Base-by-base conservation (phyloP, 306 rosid species). In the Crotalaria pallida region DNA sequence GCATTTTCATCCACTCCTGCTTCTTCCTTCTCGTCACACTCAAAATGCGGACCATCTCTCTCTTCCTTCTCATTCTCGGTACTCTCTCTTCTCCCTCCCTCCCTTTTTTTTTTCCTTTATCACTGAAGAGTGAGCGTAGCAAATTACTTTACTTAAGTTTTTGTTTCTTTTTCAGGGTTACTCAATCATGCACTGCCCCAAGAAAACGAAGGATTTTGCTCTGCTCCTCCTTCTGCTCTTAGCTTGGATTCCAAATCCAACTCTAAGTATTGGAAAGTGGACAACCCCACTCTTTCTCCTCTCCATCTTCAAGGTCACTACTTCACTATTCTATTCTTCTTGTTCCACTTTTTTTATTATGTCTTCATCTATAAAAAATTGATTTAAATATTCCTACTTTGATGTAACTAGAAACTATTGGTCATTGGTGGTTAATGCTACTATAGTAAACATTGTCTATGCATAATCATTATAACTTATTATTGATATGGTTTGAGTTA, bases 241-340 rank as follows among this genome's bases (percentile, higher is more conserved):
- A 43, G 71, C 62, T 51, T 59, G 10, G 83, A 66, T 72, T 70
- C 77, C 5, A 45, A 83, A 58, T 74, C 85, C 7, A 84, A 78
- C 26, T 84, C 89, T 72, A 66, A 83, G 65, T 91, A 94, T 64
- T 91, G 80, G 80, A 84, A 94, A 82, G 86, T 75, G 19, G 58
- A 82, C 9, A 82, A 84, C 22, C 91, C 97, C 53, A 88, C 84
- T 7, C 92, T 87, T 63, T 91, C 99, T 48, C 88, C 99, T 77
- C 29, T 82, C 58, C 84, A 85, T 80, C 89, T 94, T 59, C 85
- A 83, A 85, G 97, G 98, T 90, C 34, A 45, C 76, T 80, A 45
- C 76, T 80, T 23, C 3, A 33, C 36, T 59, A 0, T 2, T 47
- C 17, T 26, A 1, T 26, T 2, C 4, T 26, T 26, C 4, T 71